Evolutionary conservation across 1,284 basidiomycete genomes (phyloP).

Genomic region (Volvariella volvacea): DNA sequence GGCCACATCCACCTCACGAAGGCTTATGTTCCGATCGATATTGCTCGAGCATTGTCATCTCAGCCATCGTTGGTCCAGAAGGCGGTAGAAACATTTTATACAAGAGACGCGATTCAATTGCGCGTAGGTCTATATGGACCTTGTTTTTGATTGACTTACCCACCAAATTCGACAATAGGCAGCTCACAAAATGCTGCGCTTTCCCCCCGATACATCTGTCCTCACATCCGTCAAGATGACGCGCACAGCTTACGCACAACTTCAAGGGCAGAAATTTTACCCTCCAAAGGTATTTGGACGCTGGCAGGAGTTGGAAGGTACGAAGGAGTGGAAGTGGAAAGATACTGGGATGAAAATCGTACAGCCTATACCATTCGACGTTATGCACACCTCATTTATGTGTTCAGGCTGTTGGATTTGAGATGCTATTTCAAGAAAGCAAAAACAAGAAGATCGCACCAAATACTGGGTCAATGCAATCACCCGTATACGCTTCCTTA

Average conservation of each 20-base stretch:
- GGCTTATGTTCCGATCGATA: slow-evolving; percentile 72
- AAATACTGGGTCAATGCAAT: slow-evolving; percentile 29
- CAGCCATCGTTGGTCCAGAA: slow-evolving; percentile 75
- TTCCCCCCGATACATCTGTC: slow-evolving; percentile 65
- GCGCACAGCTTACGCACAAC: slow-evolving; percentile 87
- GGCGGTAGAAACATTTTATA: slow-evolving; percentile 89
- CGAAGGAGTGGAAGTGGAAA: slow-evolving; percentile 63
- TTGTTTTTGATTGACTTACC: neutral
- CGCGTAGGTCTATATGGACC: slow-evolving; percentile 47
- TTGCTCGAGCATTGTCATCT: slow-evolving; percentile 65
- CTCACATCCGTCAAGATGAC: slow-evolving; percentile 71
- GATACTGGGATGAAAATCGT: slow-evolving; percentile 91
- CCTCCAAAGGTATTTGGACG: slow-evolving; percentile 85
- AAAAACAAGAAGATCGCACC: slow-evolving; percentile 40
- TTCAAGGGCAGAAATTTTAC: slow-evolving; percentile 86
- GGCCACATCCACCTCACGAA: slow-evolving; percentile 78
- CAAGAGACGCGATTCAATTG: slow-evolving; percentile 82
- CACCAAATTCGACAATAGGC: slow-evolving; percentile 37
- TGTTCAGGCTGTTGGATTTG: slow-evolving; percentile 81
- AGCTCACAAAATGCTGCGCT: slow-evolving; percentile 82
- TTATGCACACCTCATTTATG: neutral
- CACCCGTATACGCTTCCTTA: slow-evolving; percentile 36
- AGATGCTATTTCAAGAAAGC: slow-evolving; percentile 87
- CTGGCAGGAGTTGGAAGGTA: slow-evolving; percentile 60
- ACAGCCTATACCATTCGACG: slow-evolving; percentile 15